phyloP scores from a whole-genome alignment of 495 filamentous ascomycete genomes.

The Penicillium crystallinum region DNA sequence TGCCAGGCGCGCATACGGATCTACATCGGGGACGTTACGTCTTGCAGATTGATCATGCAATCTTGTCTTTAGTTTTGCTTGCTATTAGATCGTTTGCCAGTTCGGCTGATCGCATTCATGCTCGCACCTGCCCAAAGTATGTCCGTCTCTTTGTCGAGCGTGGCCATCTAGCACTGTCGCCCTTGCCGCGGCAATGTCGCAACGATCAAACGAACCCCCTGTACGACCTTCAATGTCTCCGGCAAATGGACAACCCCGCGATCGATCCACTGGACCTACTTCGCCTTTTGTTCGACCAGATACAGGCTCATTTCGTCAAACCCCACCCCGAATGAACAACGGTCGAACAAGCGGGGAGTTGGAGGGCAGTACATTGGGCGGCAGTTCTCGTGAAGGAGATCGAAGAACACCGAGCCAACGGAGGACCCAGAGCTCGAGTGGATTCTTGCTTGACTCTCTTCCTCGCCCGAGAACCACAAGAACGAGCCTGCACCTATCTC shows the following conservation, averaged over 20 bases:
- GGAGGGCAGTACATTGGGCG: slow-evolving; percentile 39
- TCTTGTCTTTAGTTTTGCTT: not conserved
- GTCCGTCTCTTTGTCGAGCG: slow-evolving; percentile 20
- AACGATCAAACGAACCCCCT: slow-evolving; percentile 16
- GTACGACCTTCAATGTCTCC: slow-evolving; percentile 14
- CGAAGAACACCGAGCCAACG: slow-evolving; percentile 23
- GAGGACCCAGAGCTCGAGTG: slow-evolving; percentile 36
- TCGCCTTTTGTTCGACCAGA: slow-evolving; percentile 13
- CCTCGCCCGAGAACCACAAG: slow-evolving; percentile 28
- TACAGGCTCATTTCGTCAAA: slow-evolving; percentile 14
- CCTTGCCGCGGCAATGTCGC: slow-evolving; percentile 22
- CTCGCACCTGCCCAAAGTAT: slow-evolving; percentile 11
- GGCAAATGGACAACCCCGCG: slow-evolving; percentile 10
- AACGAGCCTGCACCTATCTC: slow-evolving; percentile 21
- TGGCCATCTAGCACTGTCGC: slow-evolving; percentile 20
- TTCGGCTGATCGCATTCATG: slow-evolving; percentile 16
- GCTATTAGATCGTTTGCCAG: not conserved
- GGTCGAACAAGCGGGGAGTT: slow-evolving; percentile 33
- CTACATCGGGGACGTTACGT: slow-evolving; percentile 9
- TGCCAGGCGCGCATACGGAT: slow-evolving; percentile 15
- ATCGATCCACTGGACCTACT: not conserved
- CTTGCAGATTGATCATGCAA: slow-evolving; percentile 5
- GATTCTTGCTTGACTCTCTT: slow-evolving; percentile 43
- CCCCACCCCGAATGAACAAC: slow-evolving; percentile 26
- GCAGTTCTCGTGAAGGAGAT: slow-evolving; percentile 37